Percentiles rank a stretch among this genome's conserved stretches.
phyloP scores from a whole-genome alignment of 176 grass and related monocot genomes.

The Musa itinerans region DNA sequence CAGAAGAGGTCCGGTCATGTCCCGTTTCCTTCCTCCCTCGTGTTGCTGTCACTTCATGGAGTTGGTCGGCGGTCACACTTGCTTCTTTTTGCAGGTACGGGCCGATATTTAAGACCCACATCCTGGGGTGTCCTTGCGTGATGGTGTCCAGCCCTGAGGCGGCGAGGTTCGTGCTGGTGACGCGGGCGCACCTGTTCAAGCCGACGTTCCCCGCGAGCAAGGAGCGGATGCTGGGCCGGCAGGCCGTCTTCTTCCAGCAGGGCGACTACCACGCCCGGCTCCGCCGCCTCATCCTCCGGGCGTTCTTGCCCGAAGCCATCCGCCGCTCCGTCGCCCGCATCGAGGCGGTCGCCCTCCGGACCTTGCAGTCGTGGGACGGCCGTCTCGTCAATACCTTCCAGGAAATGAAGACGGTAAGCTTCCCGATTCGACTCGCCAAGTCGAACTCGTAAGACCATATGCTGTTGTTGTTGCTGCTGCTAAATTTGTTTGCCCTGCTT shows the following conservation, averaged over 20 bases:
- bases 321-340: slow-evolving; percentile 45
- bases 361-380: slow-evolving; percentile 52
- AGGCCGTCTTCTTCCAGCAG: slow-evolving; percentile 99
- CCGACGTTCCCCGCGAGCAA: slow-evolving; percentile 96
- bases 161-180: slow-evolving; percentile 86
- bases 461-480: too few relatives aligned
- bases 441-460: too few relatives aligned
- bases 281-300: slow-evolving; percentile 65
- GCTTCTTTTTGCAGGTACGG: slow-evolving; percentile 23
- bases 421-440: too few relatives aligned
- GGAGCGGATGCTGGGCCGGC: slow-evolving; percentile 80
- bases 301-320: slow-evolving; percentile 89
- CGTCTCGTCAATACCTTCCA: slow-evolving; percentile 85
- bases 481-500: too few relatives aligned
- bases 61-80: too few relatives aligned
- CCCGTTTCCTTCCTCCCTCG: not conserved
- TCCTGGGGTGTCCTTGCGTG: slow-evolving; percentile 84
- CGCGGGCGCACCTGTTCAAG: slow-evolving; percentile 91
- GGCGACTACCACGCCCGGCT: slow-evolving; percentile 80
- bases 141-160: slow-evolving; percentile 99
- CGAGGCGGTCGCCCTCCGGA: slow-evolving; percentile 52
- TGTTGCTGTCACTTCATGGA: too few relatives aligned
- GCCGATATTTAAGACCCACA: slow-evolving; percentile 87
- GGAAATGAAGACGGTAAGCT: slow-evolving; percentile 86
- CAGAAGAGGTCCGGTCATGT: slow-evolving; percentile 29